A percentile compares a stretch with the other conserved stretches of the same genome.
These are phyloP conservation scores for Coprinellus micaceus DNA, from an alignment of 768 basidiomycete species.

Conservation along the genomic window DNA sequence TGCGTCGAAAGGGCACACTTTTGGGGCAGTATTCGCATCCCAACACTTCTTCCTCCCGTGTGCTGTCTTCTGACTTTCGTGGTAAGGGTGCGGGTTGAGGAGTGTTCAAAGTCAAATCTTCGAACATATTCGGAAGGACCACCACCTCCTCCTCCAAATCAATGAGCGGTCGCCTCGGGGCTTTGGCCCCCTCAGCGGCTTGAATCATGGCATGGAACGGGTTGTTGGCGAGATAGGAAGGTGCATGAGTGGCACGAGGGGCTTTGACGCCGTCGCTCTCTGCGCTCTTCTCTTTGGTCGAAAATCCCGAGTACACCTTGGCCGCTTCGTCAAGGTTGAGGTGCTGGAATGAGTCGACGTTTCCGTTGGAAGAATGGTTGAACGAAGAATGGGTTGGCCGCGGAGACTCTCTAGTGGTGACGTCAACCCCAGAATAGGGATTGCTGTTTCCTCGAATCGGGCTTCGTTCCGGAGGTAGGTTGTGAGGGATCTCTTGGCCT, in stretches of 20 bases:
- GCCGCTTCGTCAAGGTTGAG: background rate
- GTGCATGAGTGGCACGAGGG: too few species aligned
- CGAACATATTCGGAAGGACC: background rate
- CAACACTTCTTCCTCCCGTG: background rate
- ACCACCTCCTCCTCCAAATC: background rate
- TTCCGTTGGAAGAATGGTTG: background rate
- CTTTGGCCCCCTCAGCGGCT: background rate
- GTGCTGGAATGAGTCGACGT: background rate
- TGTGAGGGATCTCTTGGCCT: background rate
- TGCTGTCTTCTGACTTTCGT: background rate
- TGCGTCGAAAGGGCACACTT: background rate
- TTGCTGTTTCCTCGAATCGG: background rate
- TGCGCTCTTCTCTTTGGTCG: background rate
- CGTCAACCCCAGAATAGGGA: background rate
- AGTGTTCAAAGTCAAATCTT: too few species aligned
- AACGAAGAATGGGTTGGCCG: background rate
- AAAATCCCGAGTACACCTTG: background rate
- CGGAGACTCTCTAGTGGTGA: background rate
- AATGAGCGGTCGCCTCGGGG: background rate
- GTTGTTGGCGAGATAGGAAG: background rate
- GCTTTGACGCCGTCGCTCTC: background rate
- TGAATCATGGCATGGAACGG: background rate
- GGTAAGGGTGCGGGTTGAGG: background rate
- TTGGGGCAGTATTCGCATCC: slow-evolving; percentile 3
- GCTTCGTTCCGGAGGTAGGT: background rate